Evolutionary conservation across 805 yeast species (phyloP), one percentile per base, ranked within the genome.

Genomic region (Cyberlindnera xylosilytica): DNA sequence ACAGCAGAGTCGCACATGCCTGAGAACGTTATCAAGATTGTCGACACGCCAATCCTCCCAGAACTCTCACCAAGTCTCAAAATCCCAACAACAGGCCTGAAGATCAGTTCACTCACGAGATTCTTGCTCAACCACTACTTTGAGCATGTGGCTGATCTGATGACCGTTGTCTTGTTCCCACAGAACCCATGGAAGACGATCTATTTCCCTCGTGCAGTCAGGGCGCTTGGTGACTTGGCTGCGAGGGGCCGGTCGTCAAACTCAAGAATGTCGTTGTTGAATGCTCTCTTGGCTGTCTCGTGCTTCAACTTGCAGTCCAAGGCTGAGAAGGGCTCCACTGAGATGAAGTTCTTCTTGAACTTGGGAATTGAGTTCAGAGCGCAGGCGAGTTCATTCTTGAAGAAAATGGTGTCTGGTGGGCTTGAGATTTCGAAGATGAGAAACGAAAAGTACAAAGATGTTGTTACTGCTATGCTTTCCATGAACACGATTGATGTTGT

Each of bases 401-500:
- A 78, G 50, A 69, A 72, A 41, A 78, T 88, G 54, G 63, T 76
- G 57, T 75, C 43, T 3, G 43, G 56, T 60, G 79, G 36, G 7
- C n/a, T 13, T 4, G 18, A n/a, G 6, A 15, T 33, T 4, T 20
- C 23, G 4, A 22, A 34, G 12, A 22, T 34, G 36, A 34, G 23
- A 16, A 34, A 34, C 12, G 87, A 84, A 55, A 83, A 84, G 58
- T 87, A 88, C 61, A 87, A 88, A 57, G 96, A 87, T 57, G 85
- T 87, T 4, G 61, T 88, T 20, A 84, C 87, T 38, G 93, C 95
- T 1, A 81, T 86, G 18, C 70, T 88, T 60, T 81, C 93, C 2
- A 86, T 87, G 95, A 87, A 83, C 36, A 81, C 90, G 6, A 85
- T 88, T 39, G 96, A 88, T 64, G 81, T 87, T 39, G 90, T 87